These are phyloP conservation scores for Pulveroboletus sp. DNA, from an alignment of 768 basidiomycete genomes.

Conservation along the genomic window DNA sequence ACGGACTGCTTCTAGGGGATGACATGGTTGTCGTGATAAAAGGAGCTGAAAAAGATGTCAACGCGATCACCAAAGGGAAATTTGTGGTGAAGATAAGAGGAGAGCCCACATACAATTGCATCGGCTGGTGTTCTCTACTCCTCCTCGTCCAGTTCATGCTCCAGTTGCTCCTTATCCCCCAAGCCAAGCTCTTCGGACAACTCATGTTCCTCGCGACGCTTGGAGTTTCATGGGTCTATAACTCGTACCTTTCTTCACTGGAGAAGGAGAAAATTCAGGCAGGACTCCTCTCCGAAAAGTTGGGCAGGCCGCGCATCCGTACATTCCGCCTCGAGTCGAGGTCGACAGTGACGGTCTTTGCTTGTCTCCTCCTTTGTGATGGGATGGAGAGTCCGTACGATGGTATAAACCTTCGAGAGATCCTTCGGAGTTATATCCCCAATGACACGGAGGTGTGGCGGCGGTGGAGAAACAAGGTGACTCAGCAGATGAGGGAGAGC, in stretches of 20 bases:
- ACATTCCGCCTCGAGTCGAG: slow-evolving; percentile 23
- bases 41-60: slow-evolving; percentile 30
- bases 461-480: slow-evolving; percentile 23
- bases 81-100: slow-evolving; percentile 22
- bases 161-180: slow-evolving; percentile 34
- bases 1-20: slow-evolving; percentile 28
- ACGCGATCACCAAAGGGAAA: slow-evolving; percentile 29
- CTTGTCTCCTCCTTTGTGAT: slow-evolving; percentile 19
- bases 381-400: slow-evolving; percentile 17
- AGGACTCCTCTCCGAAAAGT: slow-evolving; percentile 13
- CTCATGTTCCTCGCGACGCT: slow-evolving; percentile 31
- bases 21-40: slow-evolving; percentile 27
- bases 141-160: slow-evolving; percentile 31
- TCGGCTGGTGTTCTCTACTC: slow-evolving; percentile 30
- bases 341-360: slow-evolving; percentile 23
- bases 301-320: slow-evolving; percentile 10
- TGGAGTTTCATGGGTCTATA: slow-evolving; percentile 33
- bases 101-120: slow-evolving; percentile 7
- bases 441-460: slow-evolving; percentile 24
- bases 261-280: slow-evolving; percentile 32
- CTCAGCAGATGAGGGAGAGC: slow-evolving; percentile 13
- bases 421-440: slow-evolving; percentile 20
- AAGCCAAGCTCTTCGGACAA: slow-evolving; percentile 33
- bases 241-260: slow-evolving; percentile 34
- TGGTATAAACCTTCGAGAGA: slow-evolving; percentile 6